Evolutionary conservation across 495 filamentous ascomycete species (phyloP).

Genomic region (Daldinia grandis): DNA sequence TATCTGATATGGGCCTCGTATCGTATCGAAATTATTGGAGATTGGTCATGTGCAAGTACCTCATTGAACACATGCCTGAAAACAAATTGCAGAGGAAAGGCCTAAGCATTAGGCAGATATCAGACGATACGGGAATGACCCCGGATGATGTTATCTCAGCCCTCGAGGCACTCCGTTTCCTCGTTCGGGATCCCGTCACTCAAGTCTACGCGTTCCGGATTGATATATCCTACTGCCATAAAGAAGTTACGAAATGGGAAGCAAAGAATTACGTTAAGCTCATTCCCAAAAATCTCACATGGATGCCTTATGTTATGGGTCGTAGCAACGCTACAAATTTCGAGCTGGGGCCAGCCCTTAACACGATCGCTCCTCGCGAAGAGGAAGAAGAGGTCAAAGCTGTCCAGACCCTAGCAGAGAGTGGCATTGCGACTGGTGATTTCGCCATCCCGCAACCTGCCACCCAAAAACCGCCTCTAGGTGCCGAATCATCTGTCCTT

Average conservation of each 20-base stretch:
- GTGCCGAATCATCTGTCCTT: conserved; percentile 43
- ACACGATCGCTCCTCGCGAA: conserved; percentile 86
- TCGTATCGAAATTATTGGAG: conserved; percentile 98
- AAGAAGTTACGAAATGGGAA: conserved; percentile 88
- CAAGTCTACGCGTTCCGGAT: conserved; percentile 87
- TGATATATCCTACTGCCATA: conserved; percentile 79
- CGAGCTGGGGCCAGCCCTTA: conserved; percentile 81
- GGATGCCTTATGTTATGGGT: conserved; percentile 99
- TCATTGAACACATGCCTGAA: conserved; percentile 60
- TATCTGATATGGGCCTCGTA: conserved; percentile 96
- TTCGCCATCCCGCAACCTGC: conserved; percentile 35
- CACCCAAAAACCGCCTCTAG: conserved; percentile 22
- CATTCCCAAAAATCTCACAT: conserved; percentile 81
- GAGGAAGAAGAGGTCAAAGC: conserved; percentile 67
- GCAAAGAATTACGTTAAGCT: conserved; percentile 85
- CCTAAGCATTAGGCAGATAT: conserved; percentile 80
- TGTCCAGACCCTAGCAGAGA: conserved; percentile 40
- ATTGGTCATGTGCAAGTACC: conserved; percentile 78
- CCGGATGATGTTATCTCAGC: conserved; percentile 95
- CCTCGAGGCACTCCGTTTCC: conserved; percentile 84
- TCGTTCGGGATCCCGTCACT: conserved; percentile 89
- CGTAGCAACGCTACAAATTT: conserved; percentile 83
- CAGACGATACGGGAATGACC: conserved; percentile 92
- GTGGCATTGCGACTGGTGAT: conserved; percentile 47
- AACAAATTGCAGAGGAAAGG: conserved; percentile 64